Percentiles rank a stretch among this genome's conserved stretches.
Evolutionary conservation across 768 basidiomycete species (phyloP).

Genomic region (Jaapia argillacea): DNA sequence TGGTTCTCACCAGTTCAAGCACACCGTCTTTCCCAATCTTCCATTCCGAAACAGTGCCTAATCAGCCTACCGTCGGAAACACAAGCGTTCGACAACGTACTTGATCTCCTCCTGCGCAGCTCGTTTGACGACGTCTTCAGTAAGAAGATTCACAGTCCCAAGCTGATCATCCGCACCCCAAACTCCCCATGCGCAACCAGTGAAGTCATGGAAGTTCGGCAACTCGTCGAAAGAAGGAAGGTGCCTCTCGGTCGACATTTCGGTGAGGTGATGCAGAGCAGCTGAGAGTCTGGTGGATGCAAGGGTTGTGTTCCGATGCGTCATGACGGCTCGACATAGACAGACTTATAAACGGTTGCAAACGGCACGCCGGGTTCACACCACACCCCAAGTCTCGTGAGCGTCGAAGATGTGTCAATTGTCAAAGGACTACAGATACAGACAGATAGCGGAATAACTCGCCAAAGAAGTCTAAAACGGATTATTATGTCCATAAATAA

Average conservation of each 20-base stretch:
- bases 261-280: conserved; percentile 4
- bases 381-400: no score
- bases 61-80: not conserved
- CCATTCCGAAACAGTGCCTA: conserved; percentile 38
- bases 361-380: no score
- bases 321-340: no score
- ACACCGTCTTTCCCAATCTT: conserved; percentile 44
- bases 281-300: conserved; percentile 2
- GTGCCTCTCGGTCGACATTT: conserved; percentile 16
- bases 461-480: no score
- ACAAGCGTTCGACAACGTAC: no score
- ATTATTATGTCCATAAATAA: no score
- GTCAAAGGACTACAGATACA: no score
- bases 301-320: no score
- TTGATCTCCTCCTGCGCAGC: conserved; percentile 49
- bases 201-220: conserved; percentile 28
- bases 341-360: no score
- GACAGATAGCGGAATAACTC: no score
- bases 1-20: conserved; percentile 48
- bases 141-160: conserved; percentile 58
- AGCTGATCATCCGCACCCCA: conserved; percentile 60
- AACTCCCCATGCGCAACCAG: conserved; percentile 59
- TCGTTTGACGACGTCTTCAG: conserved; percentile 48
- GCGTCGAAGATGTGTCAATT: no score
- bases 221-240: conserved; percentile 40